A percentile compares a stretch with the other conserved stretches of the same genome.
phyloP scores from a whole-genome alignment of 164 flowering plant genomes.

The Sedum album region DNA sequence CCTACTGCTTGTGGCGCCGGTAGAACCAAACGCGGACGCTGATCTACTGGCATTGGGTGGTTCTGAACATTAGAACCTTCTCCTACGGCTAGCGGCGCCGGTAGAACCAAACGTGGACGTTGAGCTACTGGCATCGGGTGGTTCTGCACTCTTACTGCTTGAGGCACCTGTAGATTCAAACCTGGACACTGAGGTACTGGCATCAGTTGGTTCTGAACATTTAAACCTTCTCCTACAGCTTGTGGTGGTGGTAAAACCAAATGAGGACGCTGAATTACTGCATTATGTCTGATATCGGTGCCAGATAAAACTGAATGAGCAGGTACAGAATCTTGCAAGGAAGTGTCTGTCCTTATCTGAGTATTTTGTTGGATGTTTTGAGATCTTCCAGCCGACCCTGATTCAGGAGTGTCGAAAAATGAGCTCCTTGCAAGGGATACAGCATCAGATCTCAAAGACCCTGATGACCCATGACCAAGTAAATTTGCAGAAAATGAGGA shows the following conservation, averaged over 20 bases:
- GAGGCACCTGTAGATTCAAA: neutral
- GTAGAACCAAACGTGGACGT: neutral
- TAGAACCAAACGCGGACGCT: neutral
- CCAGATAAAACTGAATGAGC: slow-evolving; percentile 16
- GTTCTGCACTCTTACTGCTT: neutral
- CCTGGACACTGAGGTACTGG: neutral
- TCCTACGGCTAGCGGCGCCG: neutral
- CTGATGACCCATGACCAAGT: slow-evolving; percentile 19
- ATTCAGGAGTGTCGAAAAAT: slow-evolving; percentile 19
- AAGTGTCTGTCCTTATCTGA: slow-evolving; percentile 28
- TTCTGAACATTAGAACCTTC: neutral
- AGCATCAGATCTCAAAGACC: slow-evolving; percentile 25
- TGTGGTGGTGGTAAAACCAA: slow-evolving; percentile 5
- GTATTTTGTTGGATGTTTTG: slow-evolving; percentile 19
- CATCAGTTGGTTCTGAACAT: neutral
- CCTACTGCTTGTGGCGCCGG: neutral
- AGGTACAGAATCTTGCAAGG: slow-evolving; percentile 25
- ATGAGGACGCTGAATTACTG: neutral
- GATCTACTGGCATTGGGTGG: neutral
- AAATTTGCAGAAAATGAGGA: slow-evolving; percentile 21
- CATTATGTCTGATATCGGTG: slow-evolving; percentile 3
- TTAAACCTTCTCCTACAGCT: neutral
- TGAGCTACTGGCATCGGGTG: neutral
- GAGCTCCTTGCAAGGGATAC: slow-evolving; percentile 21
- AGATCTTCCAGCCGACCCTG: slow-evolving; percentile 15